These are phyloP conservation scores for Ziziphus jujuba DNA, from an alignment of 306 rosid genomes.

Conservation along the genomic window DNA sequence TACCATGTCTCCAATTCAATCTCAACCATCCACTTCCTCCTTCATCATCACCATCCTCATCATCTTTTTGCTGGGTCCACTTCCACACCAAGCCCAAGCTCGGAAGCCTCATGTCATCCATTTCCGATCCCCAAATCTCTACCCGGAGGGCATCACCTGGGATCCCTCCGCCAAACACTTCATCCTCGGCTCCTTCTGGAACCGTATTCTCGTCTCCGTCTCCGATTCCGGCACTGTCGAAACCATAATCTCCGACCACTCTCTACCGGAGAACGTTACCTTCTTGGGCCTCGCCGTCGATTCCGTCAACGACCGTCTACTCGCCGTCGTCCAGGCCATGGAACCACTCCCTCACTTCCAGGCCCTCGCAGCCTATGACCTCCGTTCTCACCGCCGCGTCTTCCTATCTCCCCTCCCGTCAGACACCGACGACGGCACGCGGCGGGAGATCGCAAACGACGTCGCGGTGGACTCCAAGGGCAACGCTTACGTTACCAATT, in stretches of 20 bases:
- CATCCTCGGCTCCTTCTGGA: slow-evolving; percentile 54
- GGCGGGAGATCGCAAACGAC: slow-evolving; percentile 61
- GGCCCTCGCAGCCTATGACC: slow-evolving; percentile 88
- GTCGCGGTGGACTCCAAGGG: slow-evolving; percentile 68
- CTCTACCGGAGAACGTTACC: slow-evolving; percentile 67
- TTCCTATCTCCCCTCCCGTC: slow-evolving; percentile 55
- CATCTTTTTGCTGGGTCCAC: slow-evolving; percentile 14
- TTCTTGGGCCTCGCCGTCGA: slow-evolving; percentile 67
- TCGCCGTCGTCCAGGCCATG: slow-evolving; percentile 51
- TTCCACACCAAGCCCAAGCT: slow-evolving; percentile 33
- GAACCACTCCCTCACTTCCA: slow-evolving; percentile 53
- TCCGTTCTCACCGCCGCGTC: slow-evolving; percentile 48
- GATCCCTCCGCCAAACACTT: slow-evolving; percentile 69
- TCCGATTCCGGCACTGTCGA: slow-evolving; percentile 70
- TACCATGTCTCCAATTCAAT: slow-evolving; percentile 14
- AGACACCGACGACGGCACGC: not conserved
- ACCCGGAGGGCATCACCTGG: slow-evolving; percentile 67
- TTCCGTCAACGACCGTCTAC: slow-evolving; percentile 54
- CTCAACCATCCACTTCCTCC: not conserved
- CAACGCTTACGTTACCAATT: slow-evolving; percentile 80
- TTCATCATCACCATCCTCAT: slow-evolving; percentile 12
- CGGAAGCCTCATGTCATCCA: slow-evolving; percentile 47
- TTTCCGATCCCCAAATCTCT: slow-evolving; percentile 77
- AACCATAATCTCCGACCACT: slow-evolving; percentile 57
- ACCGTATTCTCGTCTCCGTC: slow-evolving; percentile 57